Base-by-base conservation (phyloP, 495 filamentous ascomycete species). In the Echria macrotheca region DNA sequence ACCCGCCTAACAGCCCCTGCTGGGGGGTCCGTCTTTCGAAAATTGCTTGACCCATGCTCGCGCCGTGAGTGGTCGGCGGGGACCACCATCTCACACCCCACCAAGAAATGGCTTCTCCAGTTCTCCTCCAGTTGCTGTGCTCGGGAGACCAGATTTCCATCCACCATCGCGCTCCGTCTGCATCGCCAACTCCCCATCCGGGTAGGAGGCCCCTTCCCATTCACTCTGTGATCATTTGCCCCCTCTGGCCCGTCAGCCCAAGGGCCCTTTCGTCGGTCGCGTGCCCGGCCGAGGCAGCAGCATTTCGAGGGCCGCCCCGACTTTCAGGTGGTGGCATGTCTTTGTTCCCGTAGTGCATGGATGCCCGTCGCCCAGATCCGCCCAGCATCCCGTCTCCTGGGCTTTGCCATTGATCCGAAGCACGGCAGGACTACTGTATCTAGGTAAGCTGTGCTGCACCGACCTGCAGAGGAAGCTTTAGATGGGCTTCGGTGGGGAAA, bases 61-160 rank as follows among this genome's bases (percentile, higher is more conserved):
- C 23, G 11, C 23, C 43, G 48, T 58, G 56, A 61, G 47, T 58
- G 59, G 53, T 12, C 29, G 37, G 42, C 28, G 31, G 23, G 47
- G 52, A 47, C 48, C 56, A 50, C 50, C 44, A 47, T 51, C 47
- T 51, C 52, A 53, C 55, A 60, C 54, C 59, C 56, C 53, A 62
- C 56, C 51, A 48, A 17, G 21, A 50, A 46, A 46, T 47, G 49
- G 41, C 38, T 56, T 18, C 44, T 47, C 45, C 44, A 52, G 47
- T 46, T 46, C 31, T 46, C 44, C 44, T 31, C 44, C 44, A 46
- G 44, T 46, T 33, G 44, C 44, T 44, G 25, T 12, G 18, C 31
- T 55, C 44, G 24, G 21, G 43, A 47, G 24, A 41, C 35, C 26
- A 12, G 29, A 42, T 53, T 48, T 29, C 31, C 50, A 48, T 52